Evolutionary conservation across 2,329 filamentous ascomycete genomes (phyloP), one percentile per base, ranked within the genome.

Genomic region (Sphaerulina vaccinii): DNA sequence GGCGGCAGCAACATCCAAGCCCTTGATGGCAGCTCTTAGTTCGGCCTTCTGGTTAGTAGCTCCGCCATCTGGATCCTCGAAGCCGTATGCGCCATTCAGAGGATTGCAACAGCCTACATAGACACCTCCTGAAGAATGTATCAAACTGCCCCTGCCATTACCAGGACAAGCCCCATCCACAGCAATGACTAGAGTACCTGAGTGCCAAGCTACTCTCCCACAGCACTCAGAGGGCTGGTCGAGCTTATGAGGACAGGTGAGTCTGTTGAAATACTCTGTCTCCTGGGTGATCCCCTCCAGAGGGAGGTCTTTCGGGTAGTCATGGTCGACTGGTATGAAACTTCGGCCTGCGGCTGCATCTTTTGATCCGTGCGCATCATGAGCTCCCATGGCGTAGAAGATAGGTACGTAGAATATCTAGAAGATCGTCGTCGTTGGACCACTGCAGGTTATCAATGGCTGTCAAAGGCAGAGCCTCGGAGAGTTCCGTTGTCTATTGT

Each of bases 201-300:
- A 3, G 13, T 42, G 39, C 5, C 27, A 16, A 5, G 27, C 39
- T 24, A n/a, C n/a, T 6, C 18, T 16, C 3, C 37, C 37, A 21
- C 37, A 40, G 3, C 15, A 3, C 13, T 24, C 13, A n/a, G 19
- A 42, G 3, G 39, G 18, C 6, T 3, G 3, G 27, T 42, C 39
- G n/a, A 10, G 3, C 6, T 13, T 6, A 18, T 40, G 37, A 10
- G 39, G 39, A 24, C 39, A 19, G 38, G 32, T 3, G 64, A 45
- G 11, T 38, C 50, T 5, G 29, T 37, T 44, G 49, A 69, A 1
- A 5, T n/a, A 11, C 5, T n/a, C 13, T 6, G 5, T n/a, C 5
- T 35, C 32, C 13, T 35, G 13, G 5, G 32, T n/a, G 32, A 35
- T 6, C 11, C 16, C 13, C 5, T 35, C 5, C 5, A 6, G 32